phyloP scores from a whole-genome alignment of 768 basidiomycete genomes.

The Kockovaella imperatae region DNA sequence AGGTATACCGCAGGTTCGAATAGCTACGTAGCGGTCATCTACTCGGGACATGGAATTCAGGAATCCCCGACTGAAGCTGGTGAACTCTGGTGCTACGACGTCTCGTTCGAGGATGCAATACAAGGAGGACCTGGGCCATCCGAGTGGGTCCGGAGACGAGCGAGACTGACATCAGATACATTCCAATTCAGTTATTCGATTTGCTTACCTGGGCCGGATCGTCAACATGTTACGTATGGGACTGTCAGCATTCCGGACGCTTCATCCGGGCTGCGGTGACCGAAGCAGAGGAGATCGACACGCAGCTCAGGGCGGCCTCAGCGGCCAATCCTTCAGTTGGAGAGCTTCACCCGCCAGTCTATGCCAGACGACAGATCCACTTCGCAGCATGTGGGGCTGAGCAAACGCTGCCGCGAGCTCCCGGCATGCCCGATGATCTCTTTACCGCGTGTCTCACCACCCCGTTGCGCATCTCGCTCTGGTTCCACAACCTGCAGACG shows the following conservation, averaged over 20 bases:
- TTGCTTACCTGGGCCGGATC: conserved; percentile 35
- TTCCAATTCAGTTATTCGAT: conserved; percentile 39
- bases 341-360: conserved; percentile 26
- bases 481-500: conserved; percentile 30
- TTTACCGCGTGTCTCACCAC: conserved; percentile 33
- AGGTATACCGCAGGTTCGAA: conserved; percentile 27
- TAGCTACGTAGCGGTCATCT: conserved; percentile 29
- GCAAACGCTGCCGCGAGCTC: conserved; percentile 19
- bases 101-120: conserved; percentile 30
- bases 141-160: conserved; percentile 19
- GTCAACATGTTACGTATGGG: conserved; percentile 35
- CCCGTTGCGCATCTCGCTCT: conserved; percentile 25
- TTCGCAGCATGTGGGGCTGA: conserved; percentile 34
- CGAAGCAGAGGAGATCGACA: conserved; percentile 38
- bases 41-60: conserved; percentile 37
- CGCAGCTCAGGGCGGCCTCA: conserved; percentile 26
- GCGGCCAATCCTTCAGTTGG: conserved; percentile 21
- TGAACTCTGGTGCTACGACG: conserved; percentile 39
- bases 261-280: conserved; percentile 26
- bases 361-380: conserved; percentile 31
- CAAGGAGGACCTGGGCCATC: conserved; percentile 24
- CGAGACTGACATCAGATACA: conserved; percentile 20
- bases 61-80: conserved; percentile 40
- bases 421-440: conserved; percentile 34
- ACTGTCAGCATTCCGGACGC: conserved; percentile 32